Percentiles rank a stretch among this genome's conserved stretches.
These are phyloP conservation scores for Penicillium digitatum DNA, from an alignment of 2,329 filamentous ascomycete species.

Conservation along the genomic window DNA sequence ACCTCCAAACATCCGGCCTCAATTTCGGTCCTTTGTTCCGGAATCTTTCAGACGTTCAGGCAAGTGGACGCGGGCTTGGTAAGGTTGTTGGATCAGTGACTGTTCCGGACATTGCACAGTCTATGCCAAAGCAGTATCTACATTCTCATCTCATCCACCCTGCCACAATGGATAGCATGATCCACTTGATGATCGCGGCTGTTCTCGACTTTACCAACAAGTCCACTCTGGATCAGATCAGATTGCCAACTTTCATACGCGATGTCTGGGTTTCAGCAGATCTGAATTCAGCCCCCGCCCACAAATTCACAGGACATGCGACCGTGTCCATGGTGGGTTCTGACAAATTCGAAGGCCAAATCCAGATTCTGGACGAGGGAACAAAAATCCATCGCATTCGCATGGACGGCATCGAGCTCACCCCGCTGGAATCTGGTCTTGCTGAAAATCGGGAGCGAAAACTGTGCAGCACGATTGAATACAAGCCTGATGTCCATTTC, in stretches of 20 bases:
- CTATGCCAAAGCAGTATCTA: slow-evolving; percentile 35
- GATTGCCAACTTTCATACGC: slow-evolving; percentile 31
- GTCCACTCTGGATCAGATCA: slow-evolving; percentile 20
- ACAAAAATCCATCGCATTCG: slow-evolving; percentile 14
- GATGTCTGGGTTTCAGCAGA: slow-evolving; percentile 33
- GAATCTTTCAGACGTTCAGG: slow-evolving; percentile 25
- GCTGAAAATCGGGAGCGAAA: slow-evolving; percentile 13
- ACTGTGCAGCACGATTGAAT: slow-evolving; percentile 27
- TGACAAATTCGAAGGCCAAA: slow-evolving; percentile 19
- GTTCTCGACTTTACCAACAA: slow-evolving; percentile 24
- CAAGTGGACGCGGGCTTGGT: slow-evolving; percentile 17
- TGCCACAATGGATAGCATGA: slow-evolving; percentile 35
- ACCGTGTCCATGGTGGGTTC: slow-evolving; percentile 9
- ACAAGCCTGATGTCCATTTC: slow-evolving; percentile 26
- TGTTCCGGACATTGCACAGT: slow-evolving; percentile 27
- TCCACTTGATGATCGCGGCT: slow-evolving; percentile 30
- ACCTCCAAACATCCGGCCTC: slow-evolving; percentile 27
- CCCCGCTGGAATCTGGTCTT: slow-evolving; percentile 25
- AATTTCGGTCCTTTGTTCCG: slow-evolving; percentile 32
- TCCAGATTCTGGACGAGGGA: slow-evolving; percentile 18
- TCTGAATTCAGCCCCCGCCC: slow-evolving; percentile 17
- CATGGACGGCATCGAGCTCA: slow-evolving; percentile 28
- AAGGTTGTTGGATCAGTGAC: slow-evolving; percentile 24
- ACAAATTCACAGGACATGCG: slow-evolving; percentile 26
- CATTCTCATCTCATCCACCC: slow-evolving; percentile 37